Evolutionary conservation across 2,329 filamentous ascomycete genomes (phyloP).

Genomic region (Alternaria sp.): DNA sequence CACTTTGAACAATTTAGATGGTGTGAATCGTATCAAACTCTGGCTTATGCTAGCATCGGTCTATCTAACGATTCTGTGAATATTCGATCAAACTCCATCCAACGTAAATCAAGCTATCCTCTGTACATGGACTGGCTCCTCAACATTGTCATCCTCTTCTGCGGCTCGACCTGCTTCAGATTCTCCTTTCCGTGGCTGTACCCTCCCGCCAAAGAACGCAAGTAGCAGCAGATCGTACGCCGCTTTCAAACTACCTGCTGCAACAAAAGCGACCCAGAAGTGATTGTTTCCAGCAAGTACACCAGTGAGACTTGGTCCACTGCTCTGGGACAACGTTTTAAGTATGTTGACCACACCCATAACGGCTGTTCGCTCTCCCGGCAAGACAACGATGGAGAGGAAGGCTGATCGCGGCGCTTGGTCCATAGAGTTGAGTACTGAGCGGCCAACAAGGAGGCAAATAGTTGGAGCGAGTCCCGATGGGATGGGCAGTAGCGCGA

Average conservation of each 20-base stretch:
- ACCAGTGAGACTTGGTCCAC: constrained; percentile 49
- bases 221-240: constrained; percentile 49
- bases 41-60: background rate
- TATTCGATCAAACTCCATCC: background rate
- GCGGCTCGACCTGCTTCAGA: constrained; percentile 1
- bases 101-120: constrained; percentile 6
- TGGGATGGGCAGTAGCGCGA: constrained; percentile 43
- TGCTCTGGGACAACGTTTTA: constrained; percentile 49
- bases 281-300: constrained; percentile 42
- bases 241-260: constrained; percentile 49
- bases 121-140: background rate
- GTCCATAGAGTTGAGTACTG: constrained; percentile 50
- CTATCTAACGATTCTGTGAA: background rate
- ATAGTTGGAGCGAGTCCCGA: constrained; percentile 38
- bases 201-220: constrained; percentile 46
- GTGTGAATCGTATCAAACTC: background rate
- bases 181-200: constrained; percentile 25
- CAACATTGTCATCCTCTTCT: constrained; percentile 6
- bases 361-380: constrained; percentile 50
- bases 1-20: constrained; percentile 2
- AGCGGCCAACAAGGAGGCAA: constrained; percentile 43
- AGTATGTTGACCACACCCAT: constrained; percentile 54
- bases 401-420: constrained; percentile 52
- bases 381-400: constrained; percentile 44
- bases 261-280: constrained; percentile 54